Percentiles rank a stretch among this genome's conserved stretches.
Conservation (phyloP, 768 basidiomycete genomes). For the Leccinum subtestaceum region DNA sequence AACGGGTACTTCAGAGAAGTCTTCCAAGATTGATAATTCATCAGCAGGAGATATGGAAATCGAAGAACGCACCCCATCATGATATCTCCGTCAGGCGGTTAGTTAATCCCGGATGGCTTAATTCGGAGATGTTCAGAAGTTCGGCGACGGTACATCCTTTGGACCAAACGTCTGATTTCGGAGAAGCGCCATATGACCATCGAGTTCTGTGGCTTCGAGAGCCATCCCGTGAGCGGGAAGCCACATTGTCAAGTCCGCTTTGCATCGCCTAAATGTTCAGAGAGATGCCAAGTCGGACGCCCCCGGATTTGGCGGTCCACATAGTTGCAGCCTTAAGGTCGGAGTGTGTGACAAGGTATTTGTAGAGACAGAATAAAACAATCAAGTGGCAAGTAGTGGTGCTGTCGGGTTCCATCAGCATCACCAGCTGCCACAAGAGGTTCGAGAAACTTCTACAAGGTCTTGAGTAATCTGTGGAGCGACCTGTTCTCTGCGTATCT, state of each 20-base stretch:
- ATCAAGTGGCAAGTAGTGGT: not conserved
- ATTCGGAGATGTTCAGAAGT: constrained; percentile 90
- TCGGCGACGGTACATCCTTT: constrained; percentile 93
- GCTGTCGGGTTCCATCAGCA: constrained; percentile 47
- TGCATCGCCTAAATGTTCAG: constrained; percentile 91
- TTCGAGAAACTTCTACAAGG: constrained; percentile 94
- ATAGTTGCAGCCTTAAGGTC: constrained; percentile 98
- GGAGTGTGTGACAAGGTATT: constrained; percentile 88
- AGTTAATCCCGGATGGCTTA: not conserved
- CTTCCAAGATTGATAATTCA: constrained; percentile 85
- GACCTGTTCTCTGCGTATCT: constrained; percentile 97
- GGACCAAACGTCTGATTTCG: constrained; percentile 94
- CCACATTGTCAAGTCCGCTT: constrained; percentile 78
- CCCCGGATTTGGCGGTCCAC: constrained; percentile 72
- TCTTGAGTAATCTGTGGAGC: constrained; percentile 84
- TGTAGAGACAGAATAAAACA: constrained; percentile 80
- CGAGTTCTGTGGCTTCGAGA: constrained; percentile 84
- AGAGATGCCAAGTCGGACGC: constrained; percentile 95
- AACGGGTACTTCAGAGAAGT: constrained; percentile 72
- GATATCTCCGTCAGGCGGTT: constrained; percentile 60
- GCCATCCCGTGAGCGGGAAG: constrained; percentile 91
- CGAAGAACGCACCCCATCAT: constrained; percentile 62
- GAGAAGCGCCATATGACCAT: constrained; percentile 65
- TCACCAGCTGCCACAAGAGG: constrained; percentile 79
- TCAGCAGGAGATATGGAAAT: not conserved